A percentile compares a stretch with the other conserved stretches of the same genome.
These are phyloP conservation scores for Selenicereus undatus DNA, from an alignment of 148 eudicot species.

Conservation along the genomic window DNA sequence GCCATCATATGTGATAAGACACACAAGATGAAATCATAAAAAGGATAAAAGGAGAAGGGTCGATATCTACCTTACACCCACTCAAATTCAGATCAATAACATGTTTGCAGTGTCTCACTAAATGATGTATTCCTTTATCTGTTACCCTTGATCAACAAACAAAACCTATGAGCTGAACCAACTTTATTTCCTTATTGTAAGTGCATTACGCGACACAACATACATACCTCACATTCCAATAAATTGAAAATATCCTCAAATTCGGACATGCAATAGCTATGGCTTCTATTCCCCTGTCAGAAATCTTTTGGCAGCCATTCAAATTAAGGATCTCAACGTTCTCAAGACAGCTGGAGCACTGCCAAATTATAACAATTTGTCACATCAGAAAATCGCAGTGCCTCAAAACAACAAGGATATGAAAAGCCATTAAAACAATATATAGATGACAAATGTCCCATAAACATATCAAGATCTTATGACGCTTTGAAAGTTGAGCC, in stretches of 20 bases:
- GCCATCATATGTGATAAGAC: not conserved
- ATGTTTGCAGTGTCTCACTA: constrained; percentile 71
- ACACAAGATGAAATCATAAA: not conserved
- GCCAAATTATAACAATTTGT: constrained; percentile 22
- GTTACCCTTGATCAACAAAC: constrained; percentile 56
- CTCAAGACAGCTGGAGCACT: constrained; percentile 58
- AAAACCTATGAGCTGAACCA: constrained; percentile 6
- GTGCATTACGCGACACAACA: not conserved
- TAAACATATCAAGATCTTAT: not conserved
- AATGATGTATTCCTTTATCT: constrained; percentile 53
- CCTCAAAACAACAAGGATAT: constrained; percentile 4
- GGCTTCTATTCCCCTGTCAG: constrained; percentile 78
- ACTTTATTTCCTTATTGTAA: not conserved
- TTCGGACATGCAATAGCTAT: constrained; percentile 58
- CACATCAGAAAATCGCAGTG: constrained; percentile 15
- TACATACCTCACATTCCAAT: constrained; percentile 90
- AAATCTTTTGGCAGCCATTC: constrained; percentile 92
- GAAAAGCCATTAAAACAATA: not conserved
- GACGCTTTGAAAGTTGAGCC: not conserved
- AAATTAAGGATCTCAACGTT: constrained; percentile 66
- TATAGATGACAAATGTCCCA: not conserved
- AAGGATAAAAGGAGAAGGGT: not conserved
- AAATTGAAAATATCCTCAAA: constrained; percentile 65
- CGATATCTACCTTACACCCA: constrained; percentile 79
- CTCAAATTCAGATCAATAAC: constrained; percentile 79